Conservation (phyloP, 1,284 basidiomycete species). For the Marasmius fiardii region DNA sequence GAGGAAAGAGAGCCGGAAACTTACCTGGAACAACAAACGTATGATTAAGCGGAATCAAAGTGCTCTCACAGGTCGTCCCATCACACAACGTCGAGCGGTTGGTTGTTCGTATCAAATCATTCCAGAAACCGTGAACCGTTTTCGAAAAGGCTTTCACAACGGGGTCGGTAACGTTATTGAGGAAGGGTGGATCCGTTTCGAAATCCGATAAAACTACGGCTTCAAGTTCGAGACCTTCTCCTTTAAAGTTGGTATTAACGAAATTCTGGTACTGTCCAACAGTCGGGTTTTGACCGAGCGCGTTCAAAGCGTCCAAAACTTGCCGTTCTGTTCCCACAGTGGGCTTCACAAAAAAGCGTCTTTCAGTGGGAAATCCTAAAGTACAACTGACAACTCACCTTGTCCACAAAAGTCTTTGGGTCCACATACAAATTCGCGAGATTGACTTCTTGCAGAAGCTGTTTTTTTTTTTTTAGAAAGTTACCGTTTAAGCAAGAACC, state of each 20-base stretch:
- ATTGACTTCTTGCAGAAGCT: slow-evolving; percentile 86
- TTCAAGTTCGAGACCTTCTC: slow-evolving; percentile 83
- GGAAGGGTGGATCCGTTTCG: slow-evolving; percentile 60
- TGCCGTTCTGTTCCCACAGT: slow-evolving; percentile 62
- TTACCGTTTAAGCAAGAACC: slow-evolving; percentile 3
- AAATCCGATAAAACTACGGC: slow-evolving; percentile 64
- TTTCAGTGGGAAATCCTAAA: too few relatives aligned
- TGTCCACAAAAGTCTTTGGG: slow-evolving; percentile 90
- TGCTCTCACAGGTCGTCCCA: slow-evolving; percentile 67
- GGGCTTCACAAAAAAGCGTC: too few relatives aligned
- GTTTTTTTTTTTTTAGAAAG: neutral
- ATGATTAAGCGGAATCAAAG: slow-evolving; percentile 85
- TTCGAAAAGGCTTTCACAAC: slow-evolving; percentile 72
- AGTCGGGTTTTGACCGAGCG: slow-evolving; percentile 48
- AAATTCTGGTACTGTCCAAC: slow-evolving; percentile 66
- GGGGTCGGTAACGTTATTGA: slow-evolving; percentile 70
- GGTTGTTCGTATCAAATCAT: slow-evolving; percentile 71
- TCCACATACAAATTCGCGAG: slow-evolving; percentile 75
- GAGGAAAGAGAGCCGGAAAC: slow-evolving; percentile 21
- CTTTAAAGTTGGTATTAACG: slow-evolving; percentile 74
- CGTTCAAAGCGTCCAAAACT: slow-evolving; percentile 70
- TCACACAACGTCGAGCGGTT: slow-evolving; percentile 71
- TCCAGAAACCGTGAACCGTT: slow-evolving; percentile 83
- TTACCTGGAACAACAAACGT: slow-evolving; percentile 87
- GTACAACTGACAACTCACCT: too few relatives aligned